phyloP scores from a whole-genome alignment of 768 basidiomycete genomes.

The Wakefieldia striispora region DNA sequence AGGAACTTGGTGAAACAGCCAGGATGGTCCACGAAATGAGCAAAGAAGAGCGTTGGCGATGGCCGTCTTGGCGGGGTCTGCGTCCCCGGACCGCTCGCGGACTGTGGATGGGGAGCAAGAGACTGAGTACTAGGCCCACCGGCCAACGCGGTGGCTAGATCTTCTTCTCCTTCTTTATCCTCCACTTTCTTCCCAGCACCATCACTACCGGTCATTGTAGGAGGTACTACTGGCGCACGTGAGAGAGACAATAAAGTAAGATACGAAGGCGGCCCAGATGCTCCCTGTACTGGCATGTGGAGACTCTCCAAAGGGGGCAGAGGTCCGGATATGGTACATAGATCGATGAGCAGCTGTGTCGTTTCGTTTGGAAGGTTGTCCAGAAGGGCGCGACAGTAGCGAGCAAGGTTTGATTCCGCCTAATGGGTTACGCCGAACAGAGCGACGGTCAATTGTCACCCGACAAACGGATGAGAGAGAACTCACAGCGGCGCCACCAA shows the following conservation, averaged over 20 bases:
- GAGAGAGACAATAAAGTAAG: constrained; percentile 79
- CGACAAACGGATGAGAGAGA: not conserved
- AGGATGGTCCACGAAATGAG: constrained; percentile 91
- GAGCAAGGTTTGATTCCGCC: constrained; percentile 84
- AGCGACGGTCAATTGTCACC: not conserved
- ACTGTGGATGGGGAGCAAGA: constrained; percentile 4
- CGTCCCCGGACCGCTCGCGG: constrained; percentile 11
- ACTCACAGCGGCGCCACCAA: constrained; percentile 79
- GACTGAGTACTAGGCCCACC: constrained; percentile 30
- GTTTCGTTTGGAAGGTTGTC: constrained; percentile 82
- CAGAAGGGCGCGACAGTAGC: constrained; percentile 87
- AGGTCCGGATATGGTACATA: constrained; percentile 71
- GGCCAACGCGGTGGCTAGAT: constrained; percentile 11
- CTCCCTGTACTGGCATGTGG: constrained; percentile 23
- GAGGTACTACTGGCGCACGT: constrained; percentile 44
- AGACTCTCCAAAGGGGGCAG: constrained; percentile 34
- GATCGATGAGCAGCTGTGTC: constrained; percentile 86
- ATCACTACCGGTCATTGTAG: constrained; percentile 38
- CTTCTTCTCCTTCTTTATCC: constrained; percentile 17
- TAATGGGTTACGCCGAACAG: constrained; percentile 25
- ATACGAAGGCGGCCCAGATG: constrained; percentile 55
- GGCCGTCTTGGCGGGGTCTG: constrained; percentile 50
- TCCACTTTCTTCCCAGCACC: constrained; percentile 20
- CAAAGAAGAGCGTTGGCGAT: constrained; percentile 85
- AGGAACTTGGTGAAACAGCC: constrained; percentile 82